A percentile compares a stretch with the other conserved stretches of the same genome.
Conservation (phyloP, 2,329 filamentous ascomycete genomes). For the Cucurbitaria berberidis region DNA sequence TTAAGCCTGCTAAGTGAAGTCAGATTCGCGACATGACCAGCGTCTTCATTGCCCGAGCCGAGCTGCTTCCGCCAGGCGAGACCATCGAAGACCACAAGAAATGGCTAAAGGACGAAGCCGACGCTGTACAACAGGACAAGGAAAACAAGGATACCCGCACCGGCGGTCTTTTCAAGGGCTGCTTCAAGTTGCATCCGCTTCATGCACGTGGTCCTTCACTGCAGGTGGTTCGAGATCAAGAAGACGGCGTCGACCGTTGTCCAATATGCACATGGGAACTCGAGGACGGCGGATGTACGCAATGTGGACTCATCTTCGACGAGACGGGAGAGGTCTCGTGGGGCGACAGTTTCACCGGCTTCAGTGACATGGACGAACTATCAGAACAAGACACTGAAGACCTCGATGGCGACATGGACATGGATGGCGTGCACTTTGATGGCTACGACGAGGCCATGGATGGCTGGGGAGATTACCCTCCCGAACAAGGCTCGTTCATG, state of each 20-base stretch:
- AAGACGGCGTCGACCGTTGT: constrained; percentile 68
- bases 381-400: constrained; percentile 50
- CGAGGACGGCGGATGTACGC: constrained; percentile 63
- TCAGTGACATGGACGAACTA: constrained; percentile 55
- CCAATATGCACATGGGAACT: constrained; percentile 68
- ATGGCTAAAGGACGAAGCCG: constrained; percentile 65
- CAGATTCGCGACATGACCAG: constrained; percentile 69
- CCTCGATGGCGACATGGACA: constrained; percentile 49
- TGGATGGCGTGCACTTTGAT: constrained; percentile 48
- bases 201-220: constrained; percentile 32
- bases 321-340: constrained; percentile 52
- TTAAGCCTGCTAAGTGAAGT: constrained; percentile 1
- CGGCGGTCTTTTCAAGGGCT: constrained; percentile 69
- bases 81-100: constrained; percentile 65
- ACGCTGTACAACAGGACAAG: constrained; percentile 66
- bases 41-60: constrained; percentile 64
- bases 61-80: constrained; percentile 68
- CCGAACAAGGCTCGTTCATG: constrained; percentile 40
- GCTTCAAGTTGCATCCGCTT: constrained; percentile 53
- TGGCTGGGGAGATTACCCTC: constrained; percentile 39
- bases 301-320: constrained; percentile 61
- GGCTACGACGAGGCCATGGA: constrained; percentile 40
- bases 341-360: constrained; percentile 49
- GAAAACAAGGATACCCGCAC: constrained; percentile 55
- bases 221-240: constrained; percentile 59